Evolutionary conservation across 495 filamentous ascomycete genomes (phyloP), one percentile per base, ranked within the genome.

Genomic region (Talaromyces nanjingensis): DNA sequence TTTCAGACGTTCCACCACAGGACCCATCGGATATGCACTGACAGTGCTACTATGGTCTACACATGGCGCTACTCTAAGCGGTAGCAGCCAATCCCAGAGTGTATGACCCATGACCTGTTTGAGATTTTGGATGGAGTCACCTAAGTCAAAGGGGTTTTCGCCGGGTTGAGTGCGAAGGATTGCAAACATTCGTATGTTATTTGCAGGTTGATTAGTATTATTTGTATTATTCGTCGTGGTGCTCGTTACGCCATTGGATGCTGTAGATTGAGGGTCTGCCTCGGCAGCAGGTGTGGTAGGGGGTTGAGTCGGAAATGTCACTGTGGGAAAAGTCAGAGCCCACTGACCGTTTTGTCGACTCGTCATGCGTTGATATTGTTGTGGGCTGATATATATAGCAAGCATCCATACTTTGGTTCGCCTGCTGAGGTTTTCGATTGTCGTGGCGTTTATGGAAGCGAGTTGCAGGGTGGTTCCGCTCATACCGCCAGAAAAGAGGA

Each of bases 71-170:
- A 77, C 75, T 61, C 80, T 85, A 54, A 93, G 68, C 6, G 90
- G 90, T 14, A 96, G 74, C 34, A 93, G 71, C 89, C 89, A 93
- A 65, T 94, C 91, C 52, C 82, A 65, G 9, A 84, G 62, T n/a
- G 74, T 83, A 49, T 82, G 77, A 6, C 91, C 91, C 83, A 96
- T 87, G 9, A 96, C 81, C 39, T 87, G 83, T 65, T 86, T 82
- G 66, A 90, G 88, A 70, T 96, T 96, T 39, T 81, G 75, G 63
- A 83, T 79, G 0, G 71, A 62, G 33, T 69, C 77, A 24, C 87
- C 89, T 7, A 93, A 74, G 66, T 90, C 84, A 83, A 89, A 96
- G 1, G 90, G 91, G 65, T 94, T 93, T 54, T 91, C 87, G 20
- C 91, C 91, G 4, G 82, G 84, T 12, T 82, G 76, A 9, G 88